Evolutionary conservation across 257 asterid genomes (phyloP).

Genomic region (Phtheirospermum japonicum): DNA sequence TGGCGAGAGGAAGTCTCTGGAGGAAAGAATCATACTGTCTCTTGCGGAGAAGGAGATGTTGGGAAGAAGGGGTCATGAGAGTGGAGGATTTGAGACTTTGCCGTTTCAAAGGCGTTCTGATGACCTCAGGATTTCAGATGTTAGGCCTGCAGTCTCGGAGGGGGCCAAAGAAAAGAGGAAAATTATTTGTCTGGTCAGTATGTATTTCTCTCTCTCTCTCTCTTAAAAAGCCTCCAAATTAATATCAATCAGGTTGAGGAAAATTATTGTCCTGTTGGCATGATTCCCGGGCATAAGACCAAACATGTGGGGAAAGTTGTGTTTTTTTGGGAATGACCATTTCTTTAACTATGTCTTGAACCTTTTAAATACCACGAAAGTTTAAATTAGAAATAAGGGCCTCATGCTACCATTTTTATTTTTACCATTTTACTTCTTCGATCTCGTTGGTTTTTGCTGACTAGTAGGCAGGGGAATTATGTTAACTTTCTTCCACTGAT

Average conservation of each 20-base stretch:
- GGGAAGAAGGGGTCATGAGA: slow-evolving; percentile 21
- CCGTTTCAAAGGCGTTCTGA: slow-evolving; percentile 24
- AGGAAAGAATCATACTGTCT: slow-evolving; percentile 27
- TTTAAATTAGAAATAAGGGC: not conserved
- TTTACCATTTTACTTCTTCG: not conserved
- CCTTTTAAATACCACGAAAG: not conserved
- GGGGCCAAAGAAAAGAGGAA: not conserved
- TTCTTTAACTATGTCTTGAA: slow-evolving; percentile 7
- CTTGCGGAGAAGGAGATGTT: slow-evolving; percentile 26
- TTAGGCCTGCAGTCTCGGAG: not conserved
- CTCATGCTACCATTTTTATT: not conserved
- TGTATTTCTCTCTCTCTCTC: slow-evolving; percentile 15
- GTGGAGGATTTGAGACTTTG: slow-evolving; percentile 19
- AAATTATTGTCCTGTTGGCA: not conserved
- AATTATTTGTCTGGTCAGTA: slow-evolving; percentile 49
- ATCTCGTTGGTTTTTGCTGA: not conserved
- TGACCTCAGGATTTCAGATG: not conserved
- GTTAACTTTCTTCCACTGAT: too few species aligned
- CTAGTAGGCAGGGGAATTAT: too few species aligned
- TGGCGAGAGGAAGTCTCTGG: slow-evolving; percentile 27
- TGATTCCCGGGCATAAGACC: not conserved
- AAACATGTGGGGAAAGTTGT: not conserved
- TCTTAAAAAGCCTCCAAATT: not conserved
- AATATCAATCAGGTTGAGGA: not conserved
- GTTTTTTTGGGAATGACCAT: not conserved